Conservation (phyloP, 176 grass and related monocot genomes). For the Triticum urartu region DNA sequence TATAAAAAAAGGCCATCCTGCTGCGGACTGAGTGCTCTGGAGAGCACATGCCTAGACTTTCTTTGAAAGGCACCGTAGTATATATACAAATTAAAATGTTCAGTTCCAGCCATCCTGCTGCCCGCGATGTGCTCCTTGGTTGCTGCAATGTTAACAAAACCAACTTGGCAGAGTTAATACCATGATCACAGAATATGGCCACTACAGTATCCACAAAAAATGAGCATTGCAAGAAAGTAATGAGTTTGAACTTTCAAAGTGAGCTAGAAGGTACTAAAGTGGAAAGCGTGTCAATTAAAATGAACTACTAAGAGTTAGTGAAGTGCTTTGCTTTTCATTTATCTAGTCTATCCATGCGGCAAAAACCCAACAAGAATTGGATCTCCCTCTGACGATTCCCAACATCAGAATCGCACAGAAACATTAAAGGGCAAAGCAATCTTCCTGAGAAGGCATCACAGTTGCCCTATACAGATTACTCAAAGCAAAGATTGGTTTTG, state of each 20-base stretch:
- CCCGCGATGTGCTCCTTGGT: not conserved
- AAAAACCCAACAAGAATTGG: slow-evolving; percentile 20
- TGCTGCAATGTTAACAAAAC: not conserved
- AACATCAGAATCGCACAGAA: slow-evolving; percentile 25
- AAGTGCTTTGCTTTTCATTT: slow-evolving; percentile 10
- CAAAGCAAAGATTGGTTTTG: slow-evolving; percentile 19
- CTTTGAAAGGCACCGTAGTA: slow-evolving; percentile 7
- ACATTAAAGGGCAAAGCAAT: not conserved
- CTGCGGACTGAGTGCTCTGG: not conserved
- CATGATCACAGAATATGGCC: not conserved
- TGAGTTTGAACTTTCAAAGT: slow-evolving; percentile 9
- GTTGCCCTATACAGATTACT: slow-evolving; percentile 9
- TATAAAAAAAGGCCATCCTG: no score
- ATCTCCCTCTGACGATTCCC: slow-evolving; percentile 9
- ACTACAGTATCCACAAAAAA: not conserved
- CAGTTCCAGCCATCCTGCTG: not conserved
- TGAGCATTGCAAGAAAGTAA: not conserved
- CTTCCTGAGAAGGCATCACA: slow-evolving; percentile 20
- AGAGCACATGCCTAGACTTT: slow-evolving; percentile 20
- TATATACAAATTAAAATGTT: slow-evolving; percentile 12
- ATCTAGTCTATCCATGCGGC: slow-evolving; percentile 16
- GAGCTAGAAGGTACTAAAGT: not conserved
- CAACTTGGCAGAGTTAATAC: slow-evolving; percentile 3
- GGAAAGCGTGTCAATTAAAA: slow-evolving; percentile 24
- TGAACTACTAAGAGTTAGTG: slow-evolving; percentile 4